phyloP scores from a whole-genome alignment of 2,329 filamentous ascomycete genomes.

The Cercospora brassicicola region DNA sequence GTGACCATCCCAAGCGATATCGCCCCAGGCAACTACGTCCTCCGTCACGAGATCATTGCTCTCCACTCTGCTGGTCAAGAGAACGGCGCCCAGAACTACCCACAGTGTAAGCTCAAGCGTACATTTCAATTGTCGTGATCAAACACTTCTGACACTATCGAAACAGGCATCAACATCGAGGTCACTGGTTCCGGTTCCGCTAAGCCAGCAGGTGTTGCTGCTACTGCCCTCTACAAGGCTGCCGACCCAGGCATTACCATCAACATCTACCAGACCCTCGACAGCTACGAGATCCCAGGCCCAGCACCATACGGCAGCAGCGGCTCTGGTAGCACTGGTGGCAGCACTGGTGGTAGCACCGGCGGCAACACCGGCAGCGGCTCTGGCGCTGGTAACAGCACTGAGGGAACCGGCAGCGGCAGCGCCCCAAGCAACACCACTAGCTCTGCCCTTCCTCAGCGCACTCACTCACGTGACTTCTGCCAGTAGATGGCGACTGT shows the following conservation, averaged over 20 bases:
- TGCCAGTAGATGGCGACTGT: constrained; percentile 37
- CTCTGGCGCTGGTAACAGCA: neutral
- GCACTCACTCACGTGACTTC: constrained; percentile 48
- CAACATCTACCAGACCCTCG: constrained; percentile 58
- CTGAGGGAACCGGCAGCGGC: neutral
- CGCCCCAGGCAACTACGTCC: constrained; percentile 59
- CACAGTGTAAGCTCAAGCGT: constrained; percentile 22
- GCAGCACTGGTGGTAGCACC: neutral
- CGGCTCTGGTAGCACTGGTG: neutral
- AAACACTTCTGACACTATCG: neutral
- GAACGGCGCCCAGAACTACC: constrained; percentile 51
- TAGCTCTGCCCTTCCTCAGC: neutral
- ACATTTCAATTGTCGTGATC: neutral
- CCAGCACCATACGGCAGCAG: constrained; percentile 37
- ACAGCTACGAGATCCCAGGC: constrained; percentile 54
- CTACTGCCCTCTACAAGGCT: constrained; percentile 58
- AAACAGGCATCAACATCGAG: constrained; percentile 58
- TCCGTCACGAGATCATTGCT: constrained; percentile 61
- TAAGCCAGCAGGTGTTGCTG: constrained; percentile 48
- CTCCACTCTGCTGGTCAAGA: constrained; percentile 55
- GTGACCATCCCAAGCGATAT: constrained; percentile 57
- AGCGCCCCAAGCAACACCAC: neutral
- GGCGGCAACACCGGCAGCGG: neutral
- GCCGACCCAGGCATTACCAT: constrained; percentile 59
- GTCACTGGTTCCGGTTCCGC: constrained; percentile 56